Conservation (phyloP, 306 rosid species). For the Malus fusca region DNA sequence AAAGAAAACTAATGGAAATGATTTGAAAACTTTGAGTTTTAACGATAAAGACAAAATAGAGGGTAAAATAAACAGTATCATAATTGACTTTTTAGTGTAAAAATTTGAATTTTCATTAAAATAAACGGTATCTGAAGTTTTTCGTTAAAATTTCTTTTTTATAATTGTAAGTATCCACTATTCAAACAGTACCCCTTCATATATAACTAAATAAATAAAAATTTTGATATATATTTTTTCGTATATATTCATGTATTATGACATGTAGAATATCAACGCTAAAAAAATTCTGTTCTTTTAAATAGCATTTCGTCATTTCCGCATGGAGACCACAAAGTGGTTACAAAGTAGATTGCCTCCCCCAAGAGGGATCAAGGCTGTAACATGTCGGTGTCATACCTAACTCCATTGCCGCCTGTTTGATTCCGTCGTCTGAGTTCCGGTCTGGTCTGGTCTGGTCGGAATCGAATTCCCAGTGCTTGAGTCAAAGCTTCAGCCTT, state of each 20-base stretch:
- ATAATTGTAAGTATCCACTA: too few relatives aligned
- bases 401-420: not conserved
- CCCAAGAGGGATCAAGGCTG: not conserved
- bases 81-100: too few relatives aligned
- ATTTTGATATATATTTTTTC: too few relatives aligned
- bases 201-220: too few relatives aligned
- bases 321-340: not conserved
- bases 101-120: too few relatives aligned
- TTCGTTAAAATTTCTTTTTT: too few relatives aligned
- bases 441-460: not conserved
- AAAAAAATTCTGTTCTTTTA: not conserved
- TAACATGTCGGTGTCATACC: not conserved
- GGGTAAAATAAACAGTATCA: fast-evolving
- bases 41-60: too few relatives aligned
- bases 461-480: not conserved
- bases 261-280: too few relatives aligned
- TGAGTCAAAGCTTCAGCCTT: not conserved
- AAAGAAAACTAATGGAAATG: fast-evolving
- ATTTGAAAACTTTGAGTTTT: too few relatives aligned
- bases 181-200: too few relatives aligned
- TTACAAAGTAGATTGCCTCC: not conserved
- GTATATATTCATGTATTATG: too few relatives aligned
- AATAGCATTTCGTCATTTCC: not conserved
- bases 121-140: fast-evolving
- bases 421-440: not conserved